Percentiles rank a stretch among this genome's conserved stretches.
phyloP scores from a whole-genome alignment of 2,329 filamentous ascomycete species.

The Hypoxylon sp. region DNA sequence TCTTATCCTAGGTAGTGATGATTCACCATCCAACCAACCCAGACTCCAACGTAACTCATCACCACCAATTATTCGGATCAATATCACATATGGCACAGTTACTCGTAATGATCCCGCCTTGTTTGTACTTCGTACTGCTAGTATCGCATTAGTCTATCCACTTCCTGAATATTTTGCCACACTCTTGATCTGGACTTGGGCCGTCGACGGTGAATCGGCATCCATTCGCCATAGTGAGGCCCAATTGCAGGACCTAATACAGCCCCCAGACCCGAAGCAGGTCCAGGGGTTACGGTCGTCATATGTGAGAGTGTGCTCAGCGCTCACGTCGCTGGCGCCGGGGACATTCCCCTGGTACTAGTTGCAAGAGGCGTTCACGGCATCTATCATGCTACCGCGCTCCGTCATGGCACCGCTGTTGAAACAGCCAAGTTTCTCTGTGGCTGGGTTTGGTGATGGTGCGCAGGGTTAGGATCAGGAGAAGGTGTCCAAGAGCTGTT shows the following conservation, averaged over 20 bases:
- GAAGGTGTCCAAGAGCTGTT: neutral
- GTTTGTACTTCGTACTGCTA: constrained; percentile 19
- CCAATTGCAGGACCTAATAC: constrained; percentile 3
- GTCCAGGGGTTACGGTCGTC: neutral
- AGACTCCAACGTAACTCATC: neutral
- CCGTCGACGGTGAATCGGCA: constrained; percentile 24
- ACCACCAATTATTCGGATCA: constrained; percentile 12
- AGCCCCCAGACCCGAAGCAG: neutral
- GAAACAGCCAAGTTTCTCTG: constrained; percentile 17
- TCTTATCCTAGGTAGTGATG: too few relatives aligned
- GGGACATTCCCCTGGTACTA: neutral
- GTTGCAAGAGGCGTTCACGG: constrained; percentile 13
- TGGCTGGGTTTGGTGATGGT: constrained; percentile 7
- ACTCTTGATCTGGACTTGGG: constrained; percentile 8
- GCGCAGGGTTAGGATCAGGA: constrained; percentile 9
- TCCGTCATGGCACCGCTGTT: constrained; percentile 14
- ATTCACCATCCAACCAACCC: neutral
- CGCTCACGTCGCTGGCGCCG: constrained; percentile 13
- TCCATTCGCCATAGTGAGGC: constrained; percentile 18
- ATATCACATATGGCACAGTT: constrained; percentile 22
- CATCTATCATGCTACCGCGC: constrained; percentile 15
- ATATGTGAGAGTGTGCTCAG: neutral
- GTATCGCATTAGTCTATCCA: constrained; percentile 22
- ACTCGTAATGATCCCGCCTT: constrained; percentile 11
- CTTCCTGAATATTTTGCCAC: constrained; percentile 16